Evolutionary conservation across 2,329 filamentous ascomycete genomes (phyloP).

Genomic region (Scedosporium aurantiacum): DNA sequence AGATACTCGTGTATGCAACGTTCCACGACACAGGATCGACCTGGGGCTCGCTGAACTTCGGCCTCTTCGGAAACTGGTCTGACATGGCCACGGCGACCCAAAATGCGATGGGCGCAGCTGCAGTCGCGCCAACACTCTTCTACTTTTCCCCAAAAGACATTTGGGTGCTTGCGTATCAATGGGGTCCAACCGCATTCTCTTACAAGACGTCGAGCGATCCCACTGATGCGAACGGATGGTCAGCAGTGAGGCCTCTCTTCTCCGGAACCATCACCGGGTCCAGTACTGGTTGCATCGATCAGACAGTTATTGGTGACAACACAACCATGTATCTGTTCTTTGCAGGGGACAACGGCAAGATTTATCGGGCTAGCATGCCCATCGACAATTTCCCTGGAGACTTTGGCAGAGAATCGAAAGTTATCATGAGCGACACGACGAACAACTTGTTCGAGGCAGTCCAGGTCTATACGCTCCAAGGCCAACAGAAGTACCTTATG

Average conservation of each 20-base stretch:
- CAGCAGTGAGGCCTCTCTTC: conserved; percentile 41
- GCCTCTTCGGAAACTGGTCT: conserved; percentile 39
- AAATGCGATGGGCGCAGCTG: conserved; percentile 31
- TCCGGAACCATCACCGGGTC: conserved; percentile 39
- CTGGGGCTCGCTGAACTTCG: conserved; percentile 50
- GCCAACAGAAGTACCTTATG: conserved; percentile 50
- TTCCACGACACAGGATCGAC: conserved; percentile 27
- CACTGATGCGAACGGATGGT: conserved; percentile 46
- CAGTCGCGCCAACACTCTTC: conserved; percentile 53
- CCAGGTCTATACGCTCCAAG: conserved; percentile 50
- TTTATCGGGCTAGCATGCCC: conserved; percentile 54
- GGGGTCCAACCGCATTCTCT: conserved; percentile 47
- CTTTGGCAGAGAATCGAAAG: conserved; percentile 40
- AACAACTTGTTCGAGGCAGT: conserved; percentile 56
- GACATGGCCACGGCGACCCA: conserved; percentile 40
- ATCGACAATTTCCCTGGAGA: conserved; percentile 49
- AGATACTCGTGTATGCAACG: conserved; percentile 51
- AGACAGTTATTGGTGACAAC: conserved; percentile 51
- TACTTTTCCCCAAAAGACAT: conserved; percentile 48
- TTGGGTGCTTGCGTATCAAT: conserved; percentile 58
- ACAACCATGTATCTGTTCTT: conserved; percentile 58
- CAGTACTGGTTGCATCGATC: conserved; percentile 47
- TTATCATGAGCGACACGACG: conserved; percentile 39
- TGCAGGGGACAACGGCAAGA: conserved; percentile 53
- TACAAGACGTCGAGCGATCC: conserved; percentile 50